Percentiles rank a stretch among this genome's conserved stretches.
These are phyloP conservation scores for Teunomyces stri DNA, from an alignment of 805 yeast species.

Conservation along the genomic window DNA sequence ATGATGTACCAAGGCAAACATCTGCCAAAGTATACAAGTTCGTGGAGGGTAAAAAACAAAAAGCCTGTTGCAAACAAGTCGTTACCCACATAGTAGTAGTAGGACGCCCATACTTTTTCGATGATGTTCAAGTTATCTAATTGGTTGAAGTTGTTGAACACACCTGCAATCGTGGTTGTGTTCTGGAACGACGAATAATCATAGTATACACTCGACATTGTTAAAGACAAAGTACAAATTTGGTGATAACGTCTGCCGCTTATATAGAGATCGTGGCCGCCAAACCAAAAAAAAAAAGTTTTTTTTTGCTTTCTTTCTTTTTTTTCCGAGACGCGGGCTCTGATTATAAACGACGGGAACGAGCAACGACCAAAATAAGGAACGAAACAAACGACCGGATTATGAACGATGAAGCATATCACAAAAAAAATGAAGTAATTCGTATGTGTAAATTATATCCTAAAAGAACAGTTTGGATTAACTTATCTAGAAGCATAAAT, in stretches of 20 bases:
- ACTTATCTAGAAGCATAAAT: too few relatives aligned
- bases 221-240: neutral
- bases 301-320: neutral
- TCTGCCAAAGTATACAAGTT: conserved; percentile 86
- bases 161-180: conserved; percentile 23
- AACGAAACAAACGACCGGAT: neutral
- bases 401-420: neutral
- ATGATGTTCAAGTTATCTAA: conserved; percentile 40
- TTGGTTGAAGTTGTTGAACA: conserved; percentile 21
- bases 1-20: conserved; percentile 90
- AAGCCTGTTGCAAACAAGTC: conserved; percentile 92
- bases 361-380: neutral
- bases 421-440: too few relatives aligned
- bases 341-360: conserved; percentile 3
- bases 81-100: conserved; percentile 80
- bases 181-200: conserved; percentile 26
- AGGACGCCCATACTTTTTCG: conserved; percentile 85
- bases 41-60: conserved; percentile 79
- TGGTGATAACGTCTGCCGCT: neutral
- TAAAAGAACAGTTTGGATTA: too few relatives aligned
- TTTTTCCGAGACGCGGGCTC: conserved; percentile 4
- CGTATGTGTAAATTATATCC: too few relatives aligned
- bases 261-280: conserved; percentile 2
- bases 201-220: conserved; percentile 20
- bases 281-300: neutral